phyloP scores from a whole-genome alignment of 1,284 basidiomycete species.

The Melampsora larici-populina region DNA sequence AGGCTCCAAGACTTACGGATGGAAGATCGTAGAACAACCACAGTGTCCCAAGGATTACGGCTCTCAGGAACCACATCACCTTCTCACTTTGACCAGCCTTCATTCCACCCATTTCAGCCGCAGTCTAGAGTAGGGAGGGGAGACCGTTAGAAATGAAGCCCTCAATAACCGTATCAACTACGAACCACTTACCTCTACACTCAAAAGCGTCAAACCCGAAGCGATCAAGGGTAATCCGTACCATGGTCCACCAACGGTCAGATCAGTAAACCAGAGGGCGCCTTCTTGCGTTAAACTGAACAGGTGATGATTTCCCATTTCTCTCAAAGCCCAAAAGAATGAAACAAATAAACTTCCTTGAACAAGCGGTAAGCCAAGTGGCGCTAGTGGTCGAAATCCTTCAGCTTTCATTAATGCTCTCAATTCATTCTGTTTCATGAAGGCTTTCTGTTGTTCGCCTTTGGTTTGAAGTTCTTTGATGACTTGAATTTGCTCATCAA shows the following conservation, averaged over 20 bases:
- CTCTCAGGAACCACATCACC: slow-evolving; percentile 31
- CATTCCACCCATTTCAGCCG: slow-evolving; percentile 38
- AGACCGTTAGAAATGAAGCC: neutral
- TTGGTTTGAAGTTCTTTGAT: slow-evolving; percentile 28
- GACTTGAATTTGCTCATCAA: slow-evolving; percentile 17
- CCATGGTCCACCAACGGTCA: slow-evolving; percentile 28
- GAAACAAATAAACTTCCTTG: slow-evolving; percentile 39
- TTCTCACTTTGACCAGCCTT: slow-evolving; percentile 28
- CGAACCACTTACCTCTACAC: slow-evolving; percentile 24
- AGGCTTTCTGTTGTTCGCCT: slow-evolving; percentile 15
- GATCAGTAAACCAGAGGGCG: slow-evolving; percentile 32
- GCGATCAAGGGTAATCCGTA: slow-evolving; percentile 37
- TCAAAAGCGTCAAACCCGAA: slow-evolving; percentile 24
- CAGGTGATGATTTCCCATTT: slow-evolving; percentile 26
- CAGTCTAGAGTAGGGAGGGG: slow-evolving; percentile 5
- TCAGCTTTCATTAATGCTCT: slow-evolving; percentile 27
- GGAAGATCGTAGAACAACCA: slow-evolving; percentile 36
- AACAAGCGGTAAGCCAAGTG: slow-evolving; percentile 22
- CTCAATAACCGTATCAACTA: neutral
- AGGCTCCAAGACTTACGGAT: slow-evolving; percentile 11
- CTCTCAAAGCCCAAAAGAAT: slow-evolving; percentile 38
- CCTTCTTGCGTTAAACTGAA: slow-evolving; percentile 23
- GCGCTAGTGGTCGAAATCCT: slow-evolving; percentile 32
- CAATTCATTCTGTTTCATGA: slow-evolving; percentile 19
- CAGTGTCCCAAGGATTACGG: slow-evolving; percentile 23